phyloP scores from a whole-genome alignment of 2,329 filamentous ascomycete genomes.

The Beauveria sp. region DNA sequence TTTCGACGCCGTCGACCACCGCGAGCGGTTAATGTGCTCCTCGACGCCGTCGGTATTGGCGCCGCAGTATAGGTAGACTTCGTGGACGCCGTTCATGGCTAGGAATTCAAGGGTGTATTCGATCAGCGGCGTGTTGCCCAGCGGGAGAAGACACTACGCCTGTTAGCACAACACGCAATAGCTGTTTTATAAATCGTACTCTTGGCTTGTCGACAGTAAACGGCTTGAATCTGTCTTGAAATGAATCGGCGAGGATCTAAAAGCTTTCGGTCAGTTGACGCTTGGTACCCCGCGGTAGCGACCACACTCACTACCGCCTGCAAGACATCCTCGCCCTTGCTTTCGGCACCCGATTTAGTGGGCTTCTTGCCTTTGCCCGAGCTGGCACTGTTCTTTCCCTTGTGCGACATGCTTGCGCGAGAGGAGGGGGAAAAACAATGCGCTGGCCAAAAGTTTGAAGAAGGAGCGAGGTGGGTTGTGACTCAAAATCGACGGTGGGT shows the following conservation, averaged over 20 bases:
- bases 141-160: constrained; percentile 74
- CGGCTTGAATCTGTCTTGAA: constrained; percentile 83
- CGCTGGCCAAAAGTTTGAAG: constrained; percentile 11
- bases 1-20: constrained; percentile 54
- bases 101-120: constrained; percentile 97
- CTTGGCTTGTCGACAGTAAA: constrained; percentile 84
- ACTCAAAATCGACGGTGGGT: constrained; percentile 22
- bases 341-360: constrained; percentile 42
- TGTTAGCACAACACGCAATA: constrained; percentile 14
- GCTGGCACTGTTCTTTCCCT: constrained; percentile 31
- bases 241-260: constrained; percentile 86
- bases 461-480: constrained; percentile 10
- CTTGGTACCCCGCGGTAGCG: constrained; percentile 14
- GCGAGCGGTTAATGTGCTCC: constrained; percentile 71
- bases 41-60: constrained; percentile 83
- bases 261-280: neutral
- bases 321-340: constrained; percentile 50
- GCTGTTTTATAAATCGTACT: constrained; percentile 38
- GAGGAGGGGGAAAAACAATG: constrained; percentile 14
- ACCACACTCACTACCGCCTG: constrained; percentile 45
- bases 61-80: constrained; percentile 87
- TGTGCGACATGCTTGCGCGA: constrained; percentile 33
- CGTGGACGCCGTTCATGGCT: constrained; percentile 88
- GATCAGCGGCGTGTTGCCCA: constrained; percentile 90
- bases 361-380: constrained; percentile 46